Conservation (phyloP, 148 eudicot genomes). For the Chenopodium suecicum region DNA sequence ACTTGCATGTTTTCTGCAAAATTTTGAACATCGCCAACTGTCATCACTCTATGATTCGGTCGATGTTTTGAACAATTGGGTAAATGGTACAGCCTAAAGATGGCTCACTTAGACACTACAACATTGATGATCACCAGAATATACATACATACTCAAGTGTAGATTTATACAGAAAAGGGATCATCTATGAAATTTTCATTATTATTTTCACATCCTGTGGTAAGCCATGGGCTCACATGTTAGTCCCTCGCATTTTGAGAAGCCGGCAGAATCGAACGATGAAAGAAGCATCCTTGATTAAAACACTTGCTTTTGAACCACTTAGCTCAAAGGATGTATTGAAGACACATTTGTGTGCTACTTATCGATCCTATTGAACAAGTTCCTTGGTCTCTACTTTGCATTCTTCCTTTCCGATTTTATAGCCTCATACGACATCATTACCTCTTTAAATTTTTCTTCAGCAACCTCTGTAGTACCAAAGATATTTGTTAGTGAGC, state of each 20-base stretch:
- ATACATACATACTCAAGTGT: neutral
- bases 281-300: slow-evolving; percentile 3
- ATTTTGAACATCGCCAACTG: no score
- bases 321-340: neutral
- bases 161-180: neutral
- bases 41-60: neutral
- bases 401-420: slow-evolving; percentile 68
- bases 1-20: no score
- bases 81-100: neutral
- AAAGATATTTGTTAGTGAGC: slow-evolving; percentile 13
- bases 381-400: slow-evolving; percentile 22
- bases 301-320: slow-evolving; percentile 9
- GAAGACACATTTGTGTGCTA: neutral
- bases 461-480: slow-evolving; percentile 77
- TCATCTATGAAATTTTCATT: neutral
- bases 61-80: neutral
- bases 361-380: no score
- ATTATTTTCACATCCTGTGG: neutral
- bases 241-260: neutral
- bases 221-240: slow-evolving; percentile 6
- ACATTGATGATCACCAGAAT: slow-evolving; percentile 2
- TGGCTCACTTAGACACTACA: neutral
- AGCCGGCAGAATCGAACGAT: neutral
- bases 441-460: slow-evolving; percentile 87
- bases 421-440: slow-evolving; percentile 88